phyloP scores from a whole-genome alignment of 768 basidiomycete species.

The Pleurotus ostreatus region DNA sequence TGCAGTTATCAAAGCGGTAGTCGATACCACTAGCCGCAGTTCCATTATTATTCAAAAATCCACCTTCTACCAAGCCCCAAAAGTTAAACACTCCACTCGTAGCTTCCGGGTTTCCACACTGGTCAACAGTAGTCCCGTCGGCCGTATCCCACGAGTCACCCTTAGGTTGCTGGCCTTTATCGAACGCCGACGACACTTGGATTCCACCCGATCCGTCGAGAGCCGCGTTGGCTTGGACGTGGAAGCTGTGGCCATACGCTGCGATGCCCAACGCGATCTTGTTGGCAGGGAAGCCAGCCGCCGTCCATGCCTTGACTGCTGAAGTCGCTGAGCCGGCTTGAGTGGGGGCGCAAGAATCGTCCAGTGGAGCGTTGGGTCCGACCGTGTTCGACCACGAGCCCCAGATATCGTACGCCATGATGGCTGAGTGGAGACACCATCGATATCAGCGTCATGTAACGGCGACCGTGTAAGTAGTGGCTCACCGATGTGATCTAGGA shows the following conservation, averaged over 20 bases:
- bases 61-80: conserved; percentile 57
- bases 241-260: conserved; percentile 78
- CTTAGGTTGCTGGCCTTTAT: conserved; percentile 39
- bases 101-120: conserved; percentile 48
- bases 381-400: conserved; percentile 59
- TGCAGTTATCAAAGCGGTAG: conserved; percentile 61
- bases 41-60: conserved; percentile 50
- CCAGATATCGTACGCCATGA: conserved; percentile 75
- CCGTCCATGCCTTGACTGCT: conserved; percentile 68
- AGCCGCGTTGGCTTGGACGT: conserved; percentile 43
- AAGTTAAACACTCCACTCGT: conserved; percentile 59
- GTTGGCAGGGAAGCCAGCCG: conserved; percentile 68
- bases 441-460: neutral
- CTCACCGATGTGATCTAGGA: conserved; percentile 44
- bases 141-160: conserved; percentile 65
- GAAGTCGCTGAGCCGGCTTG: conserved; percentile 74
- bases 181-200: conserved; percentile 47
- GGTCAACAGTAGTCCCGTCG: conserved; percentile 37
- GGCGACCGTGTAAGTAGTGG: neutral
- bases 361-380: conserved; percentile 88
- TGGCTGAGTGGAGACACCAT: conserved; percentile 13
- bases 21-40: conserved; percentile 44
- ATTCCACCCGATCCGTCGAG: conserved; percentile 33
- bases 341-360: conserved; percentile 68
- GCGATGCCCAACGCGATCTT: conserved; percentile 80